Evolutionary conservation across 495 filamentous ascomycete genomes (phyloP).

Genomic region (Aspergillus kassunensis): DNA sequence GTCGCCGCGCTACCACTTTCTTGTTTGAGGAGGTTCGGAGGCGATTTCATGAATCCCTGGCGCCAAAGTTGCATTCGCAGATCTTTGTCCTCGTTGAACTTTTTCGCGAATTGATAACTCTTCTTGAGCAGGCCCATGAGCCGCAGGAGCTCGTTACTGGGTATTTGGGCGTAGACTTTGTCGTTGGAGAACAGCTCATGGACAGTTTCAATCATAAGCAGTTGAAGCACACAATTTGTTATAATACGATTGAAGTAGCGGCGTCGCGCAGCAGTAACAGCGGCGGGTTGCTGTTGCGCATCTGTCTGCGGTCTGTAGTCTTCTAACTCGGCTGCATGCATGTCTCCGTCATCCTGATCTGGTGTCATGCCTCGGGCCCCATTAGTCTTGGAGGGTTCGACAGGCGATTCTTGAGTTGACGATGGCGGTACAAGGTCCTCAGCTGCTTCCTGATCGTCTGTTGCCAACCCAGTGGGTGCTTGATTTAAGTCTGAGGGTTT

Average conservation of each 20-base stretch:
- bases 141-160: conserved; percentile 78
- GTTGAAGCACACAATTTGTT: conserved; percentile 94
- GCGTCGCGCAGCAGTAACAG: conserved; percentile 88
- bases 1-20: conserved; percentile 89
- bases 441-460: conserved; percentile 24
- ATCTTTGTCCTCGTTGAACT: conserved; percentile 96
- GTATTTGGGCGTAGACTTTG: conserved; percentile 88
- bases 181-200: conserved; percentile 98
- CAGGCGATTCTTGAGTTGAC: conserved; percentile 23
- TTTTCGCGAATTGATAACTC: conserved; percentile 90
- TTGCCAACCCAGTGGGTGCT: conserved; percentile 29
- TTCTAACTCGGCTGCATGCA: conserved; percentile 61
- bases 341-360: conserved; percentile 39
- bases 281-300: conserved; percentile 75
- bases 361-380: conserved; percentile 41
- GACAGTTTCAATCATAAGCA: conserved; percentile 99
- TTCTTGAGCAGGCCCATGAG: conserved; percentile 93
- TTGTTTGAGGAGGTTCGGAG: conserved; percentile 97
- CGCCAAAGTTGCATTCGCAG: conserved; percentile 90
- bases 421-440: conserved; percentile 16
- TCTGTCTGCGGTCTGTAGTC: conserved; percentile 74
- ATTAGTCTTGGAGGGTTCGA: conserved; percentile 61
- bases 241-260: conserved; percentile 99
- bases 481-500: conserved; percentile 28
- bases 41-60: conserved; percentile 99